A percentile compares a stretch with the other conserved stretches of the same genome.
These are phyloP conservation scores for Sporothrix euskadiensis DNA, from an alignment of 2,329 filamentous ascomycete species.

Conservation along the genomic window DNA sequence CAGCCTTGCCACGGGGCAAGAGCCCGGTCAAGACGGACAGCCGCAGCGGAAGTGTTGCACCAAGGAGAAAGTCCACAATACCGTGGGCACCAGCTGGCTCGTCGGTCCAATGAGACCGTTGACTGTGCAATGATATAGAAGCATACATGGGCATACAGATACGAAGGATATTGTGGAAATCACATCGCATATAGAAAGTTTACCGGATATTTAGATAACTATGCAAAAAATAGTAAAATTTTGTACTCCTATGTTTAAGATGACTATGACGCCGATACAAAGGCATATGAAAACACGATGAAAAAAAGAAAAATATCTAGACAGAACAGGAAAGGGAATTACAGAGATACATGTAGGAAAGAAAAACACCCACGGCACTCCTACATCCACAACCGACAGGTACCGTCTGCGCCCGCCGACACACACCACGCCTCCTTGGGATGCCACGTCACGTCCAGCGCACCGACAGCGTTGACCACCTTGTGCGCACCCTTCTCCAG, in stretches of 20 bases:
- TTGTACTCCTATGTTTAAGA: constrained; percentile 19
- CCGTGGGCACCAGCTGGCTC: constrained; percentile 9
- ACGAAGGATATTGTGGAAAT: not conserved
- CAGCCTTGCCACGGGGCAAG: not conserved
- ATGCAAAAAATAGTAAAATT: not conserved
- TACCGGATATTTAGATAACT: not conserved
- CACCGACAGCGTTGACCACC: constrained; percentile 80
- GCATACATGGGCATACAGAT: not conserved
- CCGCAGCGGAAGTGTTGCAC: not conserved
- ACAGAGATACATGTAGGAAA: not conserved
- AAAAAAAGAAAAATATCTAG: not conserved
- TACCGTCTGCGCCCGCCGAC: constrained; percentile 91
- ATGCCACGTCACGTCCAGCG: constrained; percentile 96
- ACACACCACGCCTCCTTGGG: constrained; percentile 91
- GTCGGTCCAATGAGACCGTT: not conserved
- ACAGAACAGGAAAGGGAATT: not conserved
- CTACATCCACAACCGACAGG: constrained; percentile 82
- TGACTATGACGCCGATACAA: constrained; percentile 18
- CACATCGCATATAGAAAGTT: not conserved
- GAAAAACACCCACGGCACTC: not conserved
- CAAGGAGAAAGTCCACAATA: constrained; percentile 13
- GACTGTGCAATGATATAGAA: not conserved
- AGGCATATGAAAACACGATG: constrained; percentile 9
- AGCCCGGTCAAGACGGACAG: constrained; percentile 15
- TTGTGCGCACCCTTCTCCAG: constrained; percentile 73